Evolutionary conservation across 2,329 filamentous ascomycete genomes (phyloP).

Genomic region (Zymoseptoria brevis): DNA sequence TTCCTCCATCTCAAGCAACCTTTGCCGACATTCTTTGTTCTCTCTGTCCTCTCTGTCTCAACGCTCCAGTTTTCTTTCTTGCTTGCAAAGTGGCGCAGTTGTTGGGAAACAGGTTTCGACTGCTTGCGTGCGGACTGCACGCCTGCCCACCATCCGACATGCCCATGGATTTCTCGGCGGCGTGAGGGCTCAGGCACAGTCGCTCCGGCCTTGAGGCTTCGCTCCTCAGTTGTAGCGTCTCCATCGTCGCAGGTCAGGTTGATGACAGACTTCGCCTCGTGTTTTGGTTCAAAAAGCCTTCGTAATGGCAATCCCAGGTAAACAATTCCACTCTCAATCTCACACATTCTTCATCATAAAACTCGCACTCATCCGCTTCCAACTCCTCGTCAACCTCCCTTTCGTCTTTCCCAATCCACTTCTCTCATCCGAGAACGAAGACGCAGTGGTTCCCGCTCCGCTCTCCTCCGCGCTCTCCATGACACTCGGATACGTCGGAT

Average conservation of each 20-base stretch:
- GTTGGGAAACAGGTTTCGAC: no score
- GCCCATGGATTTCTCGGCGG: no score
- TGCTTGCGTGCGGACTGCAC: no score
- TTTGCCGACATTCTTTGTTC: background rate
- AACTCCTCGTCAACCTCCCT: conserved; percentile 8
- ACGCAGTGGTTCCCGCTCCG: conserved; percentile 1
- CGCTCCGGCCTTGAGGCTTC: background rate
- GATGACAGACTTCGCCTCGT: no score
- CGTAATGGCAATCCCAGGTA: background rate
- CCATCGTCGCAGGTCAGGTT: background rate
- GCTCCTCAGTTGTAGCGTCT: background rate
- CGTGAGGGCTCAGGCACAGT: background rate
- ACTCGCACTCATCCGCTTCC: conserved; percentile 13
- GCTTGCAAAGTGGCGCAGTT: background rate
- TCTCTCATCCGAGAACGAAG: background rate
- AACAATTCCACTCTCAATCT: background rate
- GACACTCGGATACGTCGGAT: conserved; percentile 21
- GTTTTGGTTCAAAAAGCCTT: background rate
- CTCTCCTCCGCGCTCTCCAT: conserved; percentile 12
- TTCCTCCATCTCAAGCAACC: background rate
- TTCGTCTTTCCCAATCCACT: conserved; percentile 4
- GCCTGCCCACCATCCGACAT: no score
- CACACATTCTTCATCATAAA: conserved; percentile 1
- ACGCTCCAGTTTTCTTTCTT: background rate
- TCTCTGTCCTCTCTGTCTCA: background rate